Percentiles rank a stretch among this genome's conserved stretches.
Evolutionary conservation across 2,329 filamentous ascomycete genomes (phyloP).

Genomic region (Magnaporthales sp.): DNA sequence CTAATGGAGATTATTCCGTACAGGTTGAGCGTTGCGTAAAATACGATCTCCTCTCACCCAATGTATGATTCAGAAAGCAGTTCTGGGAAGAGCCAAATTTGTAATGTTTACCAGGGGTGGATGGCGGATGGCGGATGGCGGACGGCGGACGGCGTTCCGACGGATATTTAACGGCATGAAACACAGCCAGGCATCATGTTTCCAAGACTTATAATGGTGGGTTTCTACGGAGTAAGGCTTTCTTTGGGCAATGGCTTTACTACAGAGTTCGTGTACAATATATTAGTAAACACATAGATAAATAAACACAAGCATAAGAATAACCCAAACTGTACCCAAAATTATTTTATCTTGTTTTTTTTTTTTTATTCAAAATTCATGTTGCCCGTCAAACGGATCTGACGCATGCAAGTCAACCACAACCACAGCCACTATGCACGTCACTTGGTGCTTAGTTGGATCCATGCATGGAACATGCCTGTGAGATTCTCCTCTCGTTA

Average conservation of each 20-base stretch:
- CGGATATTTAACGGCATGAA: not conserved
- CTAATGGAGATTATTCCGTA: constrained; percentile 3
- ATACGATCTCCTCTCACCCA: constrained; percentile 80
- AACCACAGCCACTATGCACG: not conserved
- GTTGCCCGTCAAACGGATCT: not conserved
- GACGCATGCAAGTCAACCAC: not conserved
- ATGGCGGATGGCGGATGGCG: not conserved
- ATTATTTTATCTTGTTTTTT: not conserved
- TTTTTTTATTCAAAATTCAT: not conserved
- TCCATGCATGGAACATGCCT: not conserved
- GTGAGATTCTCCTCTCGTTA: not conserved
- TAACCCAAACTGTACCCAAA: not conserved
- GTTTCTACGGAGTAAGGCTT: not conserved
- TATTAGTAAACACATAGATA: not conserved
- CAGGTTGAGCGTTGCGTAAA: constrained; percentile 84
- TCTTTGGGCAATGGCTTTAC: not conserved
- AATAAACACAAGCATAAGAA: not conserved
- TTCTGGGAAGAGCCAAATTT: not conserved
- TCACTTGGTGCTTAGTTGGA: not conserved
- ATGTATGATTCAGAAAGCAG: constrained; percentile 47
- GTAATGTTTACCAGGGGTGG: not conserved
- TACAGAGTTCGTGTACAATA: not conserved
- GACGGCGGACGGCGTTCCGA: not conserved
- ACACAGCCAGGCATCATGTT: not conserved
- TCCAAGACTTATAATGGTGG: not conserved